Evolutionary conservation across 1,284 basidiomycete genomes (phyloP), one percentile per base, ranked within the genome.

Genomic region (Agroathelia rolfsii): DNA sequence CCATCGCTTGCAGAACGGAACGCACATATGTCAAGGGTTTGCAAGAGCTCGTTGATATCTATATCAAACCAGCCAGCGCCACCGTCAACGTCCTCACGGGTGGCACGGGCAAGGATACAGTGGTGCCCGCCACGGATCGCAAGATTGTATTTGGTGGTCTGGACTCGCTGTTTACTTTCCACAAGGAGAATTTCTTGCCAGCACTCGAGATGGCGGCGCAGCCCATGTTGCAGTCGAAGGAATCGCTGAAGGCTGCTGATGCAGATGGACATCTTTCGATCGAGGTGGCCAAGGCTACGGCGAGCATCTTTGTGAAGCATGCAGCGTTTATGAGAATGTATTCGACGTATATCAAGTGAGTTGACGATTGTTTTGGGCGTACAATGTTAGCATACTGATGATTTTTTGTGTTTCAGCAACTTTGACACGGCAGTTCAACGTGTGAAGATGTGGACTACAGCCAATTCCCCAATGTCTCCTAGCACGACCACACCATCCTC

Each of bases 281-380:
- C 24, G 64, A 62, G 14, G 82, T 87, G 6, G 89, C 88, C 0
- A 84, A 76, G 41, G 71, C 75, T 17, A 80, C 98, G 21, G 93
- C 89, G 5, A 75, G 82, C 40, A 90, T 87, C 24, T 99, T 98
- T 58, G 64, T 83, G 40, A 84, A 79, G 30, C 90, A 96, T 55
- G 87, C 88, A 24, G 88, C 90, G 6, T 94, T 94, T 64, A 88
- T 96, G 86, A 88, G 72, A 61, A 90, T 96, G 80, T 96, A 96
- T 57, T 92, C 88, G 30, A 85, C 83, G 24, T 96, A 94, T 55
- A 94, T 94, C 67, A 95, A 93, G 84, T 88, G 52, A 52, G 84
- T 67, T 17, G 34, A 9, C 12, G 5, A 18, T 18, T n/a, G 12
- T 5, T 16, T 30, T n/a, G 13, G 27, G 10, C 9, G 23, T 9